Conservation (phyloP, 495 filamentous ascomycete species). For the Recurvomyces mirabilis region DNA sequence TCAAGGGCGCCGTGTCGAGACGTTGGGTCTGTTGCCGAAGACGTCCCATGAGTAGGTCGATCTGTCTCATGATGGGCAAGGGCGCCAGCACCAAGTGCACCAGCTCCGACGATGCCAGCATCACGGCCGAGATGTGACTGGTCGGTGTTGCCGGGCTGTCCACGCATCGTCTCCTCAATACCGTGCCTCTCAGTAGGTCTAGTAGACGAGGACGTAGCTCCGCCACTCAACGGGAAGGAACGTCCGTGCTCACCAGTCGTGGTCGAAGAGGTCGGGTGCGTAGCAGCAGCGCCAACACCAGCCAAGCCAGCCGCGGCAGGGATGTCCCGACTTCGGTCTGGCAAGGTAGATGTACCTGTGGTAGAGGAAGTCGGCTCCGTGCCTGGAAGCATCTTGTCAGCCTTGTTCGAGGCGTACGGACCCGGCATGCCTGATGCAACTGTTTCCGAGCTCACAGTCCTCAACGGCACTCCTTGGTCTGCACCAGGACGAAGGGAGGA, state of each 20-base stretch:
- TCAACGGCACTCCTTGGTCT: neutral
- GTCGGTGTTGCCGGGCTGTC: neutral
- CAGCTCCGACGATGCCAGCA: slow-evolving; percentile 20
- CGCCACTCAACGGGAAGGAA: slow-evolving; percentile 4
- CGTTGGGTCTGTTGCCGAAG: neutral
- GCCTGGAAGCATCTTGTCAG: too few species aligned
- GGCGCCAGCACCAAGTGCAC: slow-evolving; percentile 5
- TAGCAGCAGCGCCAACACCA: neutral
- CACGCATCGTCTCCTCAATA: slow-evolving; percentile 4
- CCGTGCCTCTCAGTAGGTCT: neutral
- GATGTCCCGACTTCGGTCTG: too few species aligned
- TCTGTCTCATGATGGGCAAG: neutral
- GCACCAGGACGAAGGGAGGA: neutral
- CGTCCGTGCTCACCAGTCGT: neutral
- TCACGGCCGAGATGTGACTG: slow-evolving; percentile 27
- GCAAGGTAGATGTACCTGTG: too few species aligned
- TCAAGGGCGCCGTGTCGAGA: slow-evolving; percentile 1
- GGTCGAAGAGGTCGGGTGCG: neutral
- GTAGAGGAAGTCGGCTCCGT: too few species aligned
- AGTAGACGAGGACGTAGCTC: neutral
- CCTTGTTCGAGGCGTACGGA: too few species aligned
- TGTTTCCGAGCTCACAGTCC: slow-evolving; percentile 21
- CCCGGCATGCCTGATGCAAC: slow-evolving; percentile 30
- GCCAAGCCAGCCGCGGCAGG: slow-evolving; percentile 3
- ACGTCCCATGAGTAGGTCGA: neutral